phyloP scores from a whole-genome alignment of 768 basidiomycete genomes.

The Tephrocybe sp. region DNA sequence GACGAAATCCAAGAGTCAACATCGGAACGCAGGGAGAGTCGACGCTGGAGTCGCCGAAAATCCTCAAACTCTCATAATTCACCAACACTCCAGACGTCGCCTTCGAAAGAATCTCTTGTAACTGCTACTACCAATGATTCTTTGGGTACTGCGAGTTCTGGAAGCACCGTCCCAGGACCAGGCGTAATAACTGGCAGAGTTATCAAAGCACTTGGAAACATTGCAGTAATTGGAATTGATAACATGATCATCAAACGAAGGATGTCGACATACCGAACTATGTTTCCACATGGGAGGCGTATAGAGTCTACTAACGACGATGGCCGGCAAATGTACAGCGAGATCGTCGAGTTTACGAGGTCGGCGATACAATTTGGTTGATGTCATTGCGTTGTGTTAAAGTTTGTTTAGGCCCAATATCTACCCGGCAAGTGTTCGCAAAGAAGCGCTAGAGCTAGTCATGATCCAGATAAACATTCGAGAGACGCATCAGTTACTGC shows the following conservation, averaged over 20 bases:
- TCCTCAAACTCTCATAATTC: not conserved
- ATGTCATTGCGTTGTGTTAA: not conserved
- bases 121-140: not conserved
- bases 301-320: conserved; percentile 3
- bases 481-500: conserved; percentile 9
- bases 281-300: conserved; percentile 8
- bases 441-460: conserved; percentile 6
- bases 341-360: conserved; percentile 11
- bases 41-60: conserved; percentile 5
- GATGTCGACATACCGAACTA: conserved; percentile 6
- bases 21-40: not conserved
- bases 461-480: conserved; percentile 10
- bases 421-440: conserved; percentile 8
- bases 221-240: conserved; percentile 10
- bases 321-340: conserved; percentile 7
- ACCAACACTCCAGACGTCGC: not conserved
- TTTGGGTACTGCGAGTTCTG: conserved; percentile 3
- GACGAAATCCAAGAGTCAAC: not conserved
- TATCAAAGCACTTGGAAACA: conserved; percentile 9
- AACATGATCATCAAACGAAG: conserved; percentile 6
- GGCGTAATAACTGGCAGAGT: conserved; percentile 8
- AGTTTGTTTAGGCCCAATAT: not conserved
- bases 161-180: conserved; percentile 8
- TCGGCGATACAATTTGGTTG: not conserved
- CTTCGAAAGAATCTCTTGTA: conserved; percentile 1